Evolutionary conservation across 352 stramenopile genomes (phyloP), one percentile per base, ranked within the genome.

Genomic region (Globisporangium abappressorium): DNA sequence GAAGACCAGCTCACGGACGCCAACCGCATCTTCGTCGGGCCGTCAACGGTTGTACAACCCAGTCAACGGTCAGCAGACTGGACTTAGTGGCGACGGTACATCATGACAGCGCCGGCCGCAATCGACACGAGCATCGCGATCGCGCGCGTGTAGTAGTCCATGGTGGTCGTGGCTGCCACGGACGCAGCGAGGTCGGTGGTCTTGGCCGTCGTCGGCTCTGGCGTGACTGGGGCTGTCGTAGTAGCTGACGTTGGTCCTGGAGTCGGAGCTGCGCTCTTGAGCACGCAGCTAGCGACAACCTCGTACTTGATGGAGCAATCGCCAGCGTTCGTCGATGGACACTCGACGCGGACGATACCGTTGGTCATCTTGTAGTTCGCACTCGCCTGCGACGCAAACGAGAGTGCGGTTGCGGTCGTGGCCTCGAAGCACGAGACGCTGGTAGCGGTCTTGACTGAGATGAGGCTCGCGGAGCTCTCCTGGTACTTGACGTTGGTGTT

Each of bases 71-170:
- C 38, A 46, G 4, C 38, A 20, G 38, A 46, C 38, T 46, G 38
- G 22, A 11, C 46, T 66, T 51, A 66, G 28, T 66, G 61, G 11
- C 61, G 61, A 20, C 36, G 36, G 47, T 59, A 66, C 28, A 66
- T 47, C 28, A 66, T 56, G 15, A 55, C 30, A 2, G 22, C 60
- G 3, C 60, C 60, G 1, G 47, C 60, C 15, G 36, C 47, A n/a
- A 66, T 66, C 60, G 60, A 66, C 30, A 49, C 46, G 5, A 51
- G n/a, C 60, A 66, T 58, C 30, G 60, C 60, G 30, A 66, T 51
- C n/a, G 41, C 60, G 30, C 60, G 60, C 47, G 43, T 56, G 60
- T 65, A 65, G 60, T 58, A 65, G 4, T 57, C 60, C 38, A 65
- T n/a, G 26, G 41, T 55, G 6, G 15, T n/a, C 43, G 41, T 55